These are phyloP conservation scores for Neurospora sp. DNA, from an alignment of 495 filamentous ascomycete genomes.

Conservation along the genomic window DNA sequence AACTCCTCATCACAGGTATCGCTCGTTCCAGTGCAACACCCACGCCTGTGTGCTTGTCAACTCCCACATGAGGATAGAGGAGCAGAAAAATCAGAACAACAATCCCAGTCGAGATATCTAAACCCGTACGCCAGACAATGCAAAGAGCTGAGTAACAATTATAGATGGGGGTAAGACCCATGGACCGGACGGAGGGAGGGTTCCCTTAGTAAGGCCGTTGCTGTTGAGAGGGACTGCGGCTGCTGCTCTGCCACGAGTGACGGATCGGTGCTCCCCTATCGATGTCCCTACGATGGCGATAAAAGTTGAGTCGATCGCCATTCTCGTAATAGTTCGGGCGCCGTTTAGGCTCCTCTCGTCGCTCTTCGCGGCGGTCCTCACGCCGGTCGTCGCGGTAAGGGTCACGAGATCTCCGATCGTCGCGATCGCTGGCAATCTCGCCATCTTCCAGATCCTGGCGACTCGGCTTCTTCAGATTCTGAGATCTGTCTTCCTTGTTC, in stretches of 20 bases:
- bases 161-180: not conserved
- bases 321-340: slow-evolving; percentile 23
- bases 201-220: slow-evolving; percentile 18
- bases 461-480: slow-evolving; percentile 6
- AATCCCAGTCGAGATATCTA: not conserved
- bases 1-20: not conserved
- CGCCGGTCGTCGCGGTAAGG: slow-evolving; percentile 25
- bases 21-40: not conserved
- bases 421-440: slow-evolving; percentile 26
- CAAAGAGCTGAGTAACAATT: slow-evolving; percentile 18
- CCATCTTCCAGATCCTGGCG: slow-evolving; percentile 25
- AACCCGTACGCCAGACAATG: slow-evolving; percentile 8
- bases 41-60: not conserved
- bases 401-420: slow-evolving; percentile 26
- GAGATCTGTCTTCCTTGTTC: slow-evolving; percentile 14
- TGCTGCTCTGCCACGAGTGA: slow-evolving; percentile 20
- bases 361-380: slow-evolving; percentile 17
- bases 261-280: slow-evolving; percentile 16
- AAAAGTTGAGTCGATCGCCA: slow-evolving; percentile 24
- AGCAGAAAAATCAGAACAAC: not conserved
- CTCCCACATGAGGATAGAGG: not conserved
- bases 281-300: slow-evolving; percentile 21
- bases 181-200: not conserved
- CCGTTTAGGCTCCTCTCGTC: slow-evolving; percentile 23
- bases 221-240: slow-evolving; percentile 20